phyloP scores from a whole-genome alignment of 352 stramenopile species.

The Pythium graminicola region DNA sequence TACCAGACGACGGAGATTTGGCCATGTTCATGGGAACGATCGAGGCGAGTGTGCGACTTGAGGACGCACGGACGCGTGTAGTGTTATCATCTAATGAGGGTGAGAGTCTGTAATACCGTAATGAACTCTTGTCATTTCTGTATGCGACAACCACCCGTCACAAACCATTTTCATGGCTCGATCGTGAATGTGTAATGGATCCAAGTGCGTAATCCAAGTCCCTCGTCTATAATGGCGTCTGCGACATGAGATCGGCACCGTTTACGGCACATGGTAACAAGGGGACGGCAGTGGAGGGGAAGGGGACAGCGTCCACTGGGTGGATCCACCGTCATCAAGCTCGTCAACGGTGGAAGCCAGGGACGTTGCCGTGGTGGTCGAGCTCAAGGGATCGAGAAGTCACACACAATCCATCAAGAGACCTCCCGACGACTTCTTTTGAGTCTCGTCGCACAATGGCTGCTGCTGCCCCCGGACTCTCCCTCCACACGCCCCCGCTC shows the following conservation, averaged over 20 bases:
- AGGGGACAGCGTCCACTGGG: conserved; percentile 6
- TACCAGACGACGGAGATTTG: conserved; percentile 72
- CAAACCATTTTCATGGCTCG: too few species aligned
- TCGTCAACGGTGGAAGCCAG: not conserved
- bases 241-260: too few species aligned
- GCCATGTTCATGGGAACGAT: conserved; percentile 70
- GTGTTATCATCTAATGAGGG: not conserved
- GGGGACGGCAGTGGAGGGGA: conserved; percentile 2
- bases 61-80: conserved; percentile 33
- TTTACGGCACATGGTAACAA: too few species aligned
- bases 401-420: conserved; percentile 8
- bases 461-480: conserved; percentile 15
- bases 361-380: conserved; percentile 7
- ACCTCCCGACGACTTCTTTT: not conserved
- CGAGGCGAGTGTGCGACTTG: conserved; percentile 50
- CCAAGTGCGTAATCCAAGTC: too few species aligned
- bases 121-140: too few species aligned
- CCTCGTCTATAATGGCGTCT: too few species aligned
- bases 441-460: not conserved
- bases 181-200: too few species aligned
- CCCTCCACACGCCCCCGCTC: conserved; percentile 27
- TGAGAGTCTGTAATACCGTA: not conserved
- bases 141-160: too few species aligned
- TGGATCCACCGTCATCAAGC: conserved; percentile 4
- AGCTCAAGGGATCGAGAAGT: not conserved